These are phyloP conservation scores for Pyrenophora tritici-repentis DNA, from an alignment of 2,329 filamentous ascomycete genomes.

Conservation along the genomic window DNA sequence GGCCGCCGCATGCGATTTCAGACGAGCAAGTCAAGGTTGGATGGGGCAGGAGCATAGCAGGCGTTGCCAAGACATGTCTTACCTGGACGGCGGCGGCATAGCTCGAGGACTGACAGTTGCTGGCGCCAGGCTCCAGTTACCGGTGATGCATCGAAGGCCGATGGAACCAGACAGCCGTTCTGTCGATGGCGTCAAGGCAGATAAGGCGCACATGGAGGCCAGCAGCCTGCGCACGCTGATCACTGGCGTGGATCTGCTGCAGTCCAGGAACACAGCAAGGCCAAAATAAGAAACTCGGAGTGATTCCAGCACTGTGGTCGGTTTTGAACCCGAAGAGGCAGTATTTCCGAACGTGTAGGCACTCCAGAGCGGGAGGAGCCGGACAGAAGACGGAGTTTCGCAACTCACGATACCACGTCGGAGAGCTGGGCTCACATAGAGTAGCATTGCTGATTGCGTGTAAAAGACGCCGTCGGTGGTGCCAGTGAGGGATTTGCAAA, in stretches of 20 bases:
- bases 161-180: slow-evolving; percentile 1
- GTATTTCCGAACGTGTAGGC: slow-evolving; percentile 1
- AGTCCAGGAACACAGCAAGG: slow-evolving; percentile 11
- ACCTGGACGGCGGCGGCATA: slow-evolving; percentile 3
- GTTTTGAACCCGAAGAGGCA: slow-evolving; percentile 2
- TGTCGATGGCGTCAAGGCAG: background rate
- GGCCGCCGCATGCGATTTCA: slow-evolving; percentile 8
- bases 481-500: no score
- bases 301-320: background rate
- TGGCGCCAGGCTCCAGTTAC: slow-evolving; percentile 3
- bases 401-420: background rate
- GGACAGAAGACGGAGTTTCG: no score
- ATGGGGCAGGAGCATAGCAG: slow-evolving; percentile 5
- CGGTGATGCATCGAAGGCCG: slow-evolving; percentile 3
- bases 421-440: no score
- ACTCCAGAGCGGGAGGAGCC: slow-evolving; percentile 10
- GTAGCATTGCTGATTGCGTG: no score
- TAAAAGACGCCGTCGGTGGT: no score
- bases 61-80: slow-evolving; percentile 9
- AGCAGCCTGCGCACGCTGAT: slow-evolving; percentile 3
- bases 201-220: slow-evolving; percentile 3
- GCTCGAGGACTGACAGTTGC: slow-evolving; percentile 8
- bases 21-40: background rate
- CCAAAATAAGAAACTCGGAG: background rate
- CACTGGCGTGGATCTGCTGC: slow-evolving; percentile 11